Conservation (phyloP, 805 yeast genomes). For the Wickerhamomyces xylosicus region DNA sequence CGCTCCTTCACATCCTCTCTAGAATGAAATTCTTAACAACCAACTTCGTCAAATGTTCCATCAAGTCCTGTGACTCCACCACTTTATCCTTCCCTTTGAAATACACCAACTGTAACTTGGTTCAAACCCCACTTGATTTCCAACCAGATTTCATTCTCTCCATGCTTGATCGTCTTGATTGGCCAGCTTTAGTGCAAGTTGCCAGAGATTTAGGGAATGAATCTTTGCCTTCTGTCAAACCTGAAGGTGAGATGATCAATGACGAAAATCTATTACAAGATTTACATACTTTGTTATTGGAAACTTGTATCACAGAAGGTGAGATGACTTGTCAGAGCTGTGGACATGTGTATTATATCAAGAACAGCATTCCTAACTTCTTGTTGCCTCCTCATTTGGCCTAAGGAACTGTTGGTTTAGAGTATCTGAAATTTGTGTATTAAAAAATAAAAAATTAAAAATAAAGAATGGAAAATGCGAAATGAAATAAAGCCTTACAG, state of each 20-base stretch:
- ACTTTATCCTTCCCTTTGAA: conserved; percentile 73
- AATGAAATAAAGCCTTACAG: too few relatives aligned
- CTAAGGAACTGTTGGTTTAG: conserved; percentile 11
- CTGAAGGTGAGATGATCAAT: conserved; percentile 26
- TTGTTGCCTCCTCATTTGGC: conserved; percentile 91
- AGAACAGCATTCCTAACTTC: conserved; percentile 90
- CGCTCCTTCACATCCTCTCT: background rate
- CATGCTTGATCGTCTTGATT: conserved; percentile 74
- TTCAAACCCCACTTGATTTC: conserved; percentile 64
- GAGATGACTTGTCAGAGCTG: conserved; percentile 84
- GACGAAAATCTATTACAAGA: conserved; percentile 49
- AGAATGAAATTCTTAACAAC: conserved; percentile 90
- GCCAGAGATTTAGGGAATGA: conserved; percentile 60
- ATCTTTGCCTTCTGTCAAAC: conserved; percentile 49
- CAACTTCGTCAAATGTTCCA: conserved; percentile 91
- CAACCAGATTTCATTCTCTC: conserved; percentile 71
- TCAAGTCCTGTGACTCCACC: conserved; percentile 66
- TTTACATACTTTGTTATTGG: conserved; percentile 68
- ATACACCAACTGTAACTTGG: conserved; percentile 59
- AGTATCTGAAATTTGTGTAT: too few relatives aligned
- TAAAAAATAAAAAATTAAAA: too few relatives aligned
- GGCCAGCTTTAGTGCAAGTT: conserved; percentile 76
- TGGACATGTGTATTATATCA: conserved; percentile 78
- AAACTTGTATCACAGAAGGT: conserved; percentile 83
- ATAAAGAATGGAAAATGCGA: too few relatives aligned